These are phyloP conservation scores for Iberis pinnata DNA, from an alignment of 345 rosid genomes.

Conservation along the genomic window DNA sequence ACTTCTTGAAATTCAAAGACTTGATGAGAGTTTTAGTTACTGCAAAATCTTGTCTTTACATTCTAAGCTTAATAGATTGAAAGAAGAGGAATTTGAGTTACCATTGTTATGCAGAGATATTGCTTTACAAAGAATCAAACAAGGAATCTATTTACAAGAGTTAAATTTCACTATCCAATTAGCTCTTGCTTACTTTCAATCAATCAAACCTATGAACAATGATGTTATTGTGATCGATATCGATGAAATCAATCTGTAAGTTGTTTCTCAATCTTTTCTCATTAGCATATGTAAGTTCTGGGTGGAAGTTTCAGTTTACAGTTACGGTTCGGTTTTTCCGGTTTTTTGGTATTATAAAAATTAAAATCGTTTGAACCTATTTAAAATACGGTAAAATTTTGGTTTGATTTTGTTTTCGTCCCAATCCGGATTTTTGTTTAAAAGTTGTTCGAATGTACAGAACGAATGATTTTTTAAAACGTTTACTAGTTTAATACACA, in stretches of 20 bases:
- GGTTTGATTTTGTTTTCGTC: no score
- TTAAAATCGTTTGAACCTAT: no score
- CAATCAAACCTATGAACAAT: constrained; percentile 32
- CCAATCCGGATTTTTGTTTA: no score
- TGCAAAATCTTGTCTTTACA: constrained; percentile 51
- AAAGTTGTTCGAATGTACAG: no score
- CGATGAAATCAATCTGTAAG: constrained; percentile 48
- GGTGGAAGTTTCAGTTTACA: no score
- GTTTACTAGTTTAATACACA: no score
- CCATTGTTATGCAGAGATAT: constrained; percentile 50
- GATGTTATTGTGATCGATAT: constrained; percentile 63
- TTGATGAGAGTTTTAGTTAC: constrained; percentile 33
- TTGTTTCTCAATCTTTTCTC: background rate
- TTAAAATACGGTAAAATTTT: no score
- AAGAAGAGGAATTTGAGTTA: constrained; percentile 29
- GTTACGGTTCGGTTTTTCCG: no score
- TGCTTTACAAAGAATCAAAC: constrained; percentile 36
- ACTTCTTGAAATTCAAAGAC: constrained; percentile 35
- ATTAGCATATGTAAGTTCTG: background rate
- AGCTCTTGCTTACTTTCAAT: constrained; percentile 41
- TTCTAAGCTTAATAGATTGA: constrained; percentile 52
- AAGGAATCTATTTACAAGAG: constrained; percentile 50
- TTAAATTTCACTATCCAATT: constrained; percentile 38
- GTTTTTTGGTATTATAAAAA: no score
- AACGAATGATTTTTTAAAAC: no score